phyloP scores from a whole-genome alignment of 306 rosid genomes.

The Cucumis melo region DNA sequence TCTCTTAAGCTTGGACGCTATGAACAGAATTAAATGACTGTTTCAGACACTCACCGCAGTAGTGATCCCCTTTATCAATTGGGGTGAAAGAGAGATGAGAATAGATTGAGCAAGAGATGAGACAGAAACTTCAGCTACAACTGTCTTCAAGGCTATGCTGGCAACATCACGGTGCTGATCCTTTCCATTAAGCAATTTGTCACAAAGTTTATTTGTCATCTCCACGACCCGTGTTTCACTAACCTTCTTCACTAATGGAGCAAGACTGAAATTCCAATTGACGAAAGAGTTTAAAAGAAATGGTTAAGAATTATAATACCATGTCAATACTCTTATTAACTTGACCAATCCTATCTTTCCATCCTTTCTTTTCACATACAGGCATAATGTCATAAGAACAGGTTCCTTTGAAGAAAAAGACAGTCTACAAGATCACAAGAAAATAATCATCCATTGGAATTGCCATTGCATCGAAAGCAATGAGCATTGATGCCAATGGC shows the following conservation, averaged over 20 bases:
- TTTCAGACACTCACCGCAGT: conserved; percentile 41
- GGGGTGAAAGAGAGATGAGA: conserved; percentile 57
- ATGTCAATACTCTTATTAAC: neutral
- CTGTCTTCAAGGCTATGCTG: conserved; percentile 90
- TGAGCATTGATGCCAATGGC: neutral
- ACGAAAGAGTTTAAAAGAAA: neutral
- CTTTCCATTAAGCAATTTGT: conserved; percentile 74
- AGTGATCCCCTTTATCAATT: conserved; percentile 70
- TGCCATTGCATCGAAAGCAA: neutral
- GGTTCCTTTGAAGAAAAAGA: neutral
- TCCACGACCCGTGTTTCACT: conserved; percentile 79
- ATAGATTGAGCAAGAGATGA: conserved; percentile 85
- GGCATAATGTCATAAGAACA: neutral
- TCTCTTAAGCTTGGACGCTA: conserved; percentile 2
- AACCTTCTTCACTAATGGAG: conserved; percentile 87
- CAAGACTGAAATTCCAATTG: conserved; percentile 45
- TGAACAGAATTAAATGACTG: neutral
- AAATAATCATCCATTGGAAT: neutral
- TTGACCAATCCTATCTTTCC: neutral
- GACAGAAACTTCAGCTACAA: conserved; percentile 79
- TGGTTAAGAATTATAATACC: neutral
- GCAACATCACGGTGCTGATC: conserved; percentile 95
- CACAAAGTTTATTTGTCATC: conserved; percentile 72
- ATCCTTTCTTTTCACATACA: neutral
- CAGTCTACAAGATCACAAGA: neutral